A percentile compares a stretch with the other conserved stretches of the same genome.
phyloP scores from a whole-genome alignment of 768 basidiomycete genomes.

The Boletus speciosus region DNA sequence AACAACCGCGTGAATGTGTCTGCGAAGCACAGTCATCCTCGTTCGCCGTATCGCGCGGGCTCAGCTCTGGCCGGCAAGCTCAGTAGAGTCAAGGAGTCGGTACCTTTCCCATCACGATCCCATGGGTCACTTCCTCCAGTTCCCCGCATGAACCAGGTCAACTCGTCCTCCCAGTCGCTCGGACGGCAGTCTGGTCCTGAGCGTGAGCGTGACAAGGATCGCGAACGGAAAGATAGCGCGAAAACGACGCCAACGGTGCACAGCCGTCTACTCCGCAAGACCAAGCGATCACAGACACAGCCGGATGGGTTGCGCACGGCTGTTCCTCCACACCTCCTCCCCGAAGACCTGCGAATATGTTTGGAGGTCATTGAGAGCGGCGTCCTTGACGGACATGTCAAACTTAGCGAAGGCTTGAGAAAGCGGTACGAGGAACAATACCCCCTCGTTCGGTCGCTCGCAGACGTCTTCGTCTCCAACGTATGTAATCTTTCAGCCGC shows the following conservation, averaged over 20 bases:
- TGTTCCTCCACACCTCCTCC: slow-evolving; percentile 74
- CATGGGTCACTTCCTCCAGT: slow-evolving; percentile 74
- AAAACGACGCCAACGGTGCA: slow-evolving; percentile 31
- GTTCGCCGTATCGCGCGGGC: slow-evolving; percentile 68
- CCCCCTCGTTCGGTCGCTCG: slow-evolving; percentile 86
- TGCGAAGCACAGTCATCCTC: slow-evolving; percentile 65
- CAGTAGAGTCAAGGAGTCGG: slow-evolving; percentile 41
- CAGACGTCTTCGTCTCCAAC: slow-evolving; percentile 94
- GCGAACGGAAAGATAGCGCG: slow-evolving; percentile 45
- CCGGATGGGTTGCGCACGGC: slow-evolving; percentile 45
- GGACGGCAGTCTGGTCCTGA: slow-evolving; percentile 64
- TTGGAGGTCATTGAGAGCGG: slow-evolving; percentile 84
- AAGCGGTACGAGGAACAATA: slow-evolving; percentile 96
- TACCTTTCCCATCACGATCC: slow-evolving; percentile 78
- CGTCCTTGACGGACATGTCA: slow-evolving; percentile 85
- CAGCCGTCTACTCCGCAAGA: slow-evolving; percentile 58
- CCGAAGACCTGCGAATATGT: slow-evolving; percentile 82
- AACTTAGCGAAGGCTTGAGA: slow-evolving; percentile 77
- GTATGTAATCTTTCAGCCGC: slow-evolving; percentile 47
- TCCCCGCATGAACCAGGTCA: slow-evolving; percentile 46
- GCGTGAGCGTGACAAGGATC: slow-evolving; percentile 41
- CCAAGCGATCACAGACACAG: slow-evolving; percentile 61
- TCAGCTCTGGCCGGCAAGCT: slow-evolving; percentile 39
- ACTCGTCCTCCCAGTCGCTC: slow-evolving; percentile 70
- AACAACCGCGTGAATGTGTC: slow-evolving; percentile 22